Percentiles rank a stretch among this genome's conserved stretches.
These are phyloP conservation scores for Podaxis sp. DNA, from an alignment of 768 basidiomycete genomes.

Conservation along the genomic window DNA sequence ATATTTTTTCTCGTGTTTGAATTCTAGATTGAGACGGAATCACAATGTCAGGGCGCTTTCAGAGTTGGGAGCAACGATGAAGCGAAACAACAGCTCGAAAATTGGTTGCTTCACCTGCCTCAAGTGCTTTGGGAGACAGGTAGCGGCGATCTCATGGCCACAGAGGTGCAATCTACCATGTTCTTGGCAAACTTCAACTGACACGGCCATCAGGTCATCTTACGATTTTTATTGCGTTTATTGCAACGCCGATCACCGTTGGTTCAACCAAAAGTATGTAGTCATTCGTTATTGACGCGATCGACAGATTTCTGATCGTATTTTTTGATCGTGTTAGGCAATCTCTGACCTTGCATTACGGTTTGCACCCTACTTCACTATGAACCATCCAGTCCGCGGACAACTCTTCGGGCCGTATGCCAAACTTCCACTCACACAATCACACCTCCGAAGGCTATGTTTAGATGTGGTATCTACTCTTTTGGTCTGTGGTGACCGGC, in stretches of 20 bases:
- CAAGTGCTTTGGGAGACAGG: slow-evolving; percentile 86
- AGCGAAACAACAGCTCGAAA: slow-evolving; percentile 38
- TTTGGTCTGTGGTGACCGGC: slow-evolving; percentile 19
- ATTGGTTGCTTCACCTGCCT: slow-evolving; percentile 79
- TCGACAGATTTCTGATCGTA: background rate
- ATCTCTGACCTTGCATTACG: slow-evolving; percentile 52
- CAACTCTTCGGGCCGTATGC: slow-evolving; percentile 74
- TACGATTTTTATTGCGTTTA: slow-evolving; percentile 63
- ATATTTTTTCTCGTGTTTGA: slow-evolving; percentile 10
- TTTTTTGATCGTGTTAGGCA: slow-evolving; percentile 19
- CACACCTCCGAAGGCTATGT: slow-evolving; percentile 37
- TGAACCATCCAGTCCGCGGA: slow-evolving; percentile 76
- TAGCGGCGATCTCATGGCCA: slow-evolving; percentile 48
- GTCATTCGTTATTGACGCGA: background rate
- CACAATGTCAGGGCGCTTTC: slow-evolving; percentile 52
- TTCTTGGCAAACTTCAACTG: background rate
- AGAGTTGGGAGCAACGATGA: slow-evolving; percentile 29
- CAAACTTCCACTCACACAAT: slow-evolving; percentile 46
- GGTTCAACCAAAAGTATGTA: slow-evolving; percentile 44
- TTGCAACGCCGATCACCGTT: slow-evolving; percentile 53
- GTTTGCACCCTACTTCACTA: slow-evolving; percentile 77
- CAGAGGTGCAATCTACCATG: slow-evolving; percentile 50
- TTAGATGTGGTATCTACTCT: slow-evolving; percentile 58
- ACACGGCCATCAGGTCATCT: slow-evolving; percentile 41
- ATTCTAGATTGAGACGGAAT: slow-evolving; percentile 60